Conservation (phyloP, 352 stramenopile genomes). For the Phytophthora pistaciae region DNA sequence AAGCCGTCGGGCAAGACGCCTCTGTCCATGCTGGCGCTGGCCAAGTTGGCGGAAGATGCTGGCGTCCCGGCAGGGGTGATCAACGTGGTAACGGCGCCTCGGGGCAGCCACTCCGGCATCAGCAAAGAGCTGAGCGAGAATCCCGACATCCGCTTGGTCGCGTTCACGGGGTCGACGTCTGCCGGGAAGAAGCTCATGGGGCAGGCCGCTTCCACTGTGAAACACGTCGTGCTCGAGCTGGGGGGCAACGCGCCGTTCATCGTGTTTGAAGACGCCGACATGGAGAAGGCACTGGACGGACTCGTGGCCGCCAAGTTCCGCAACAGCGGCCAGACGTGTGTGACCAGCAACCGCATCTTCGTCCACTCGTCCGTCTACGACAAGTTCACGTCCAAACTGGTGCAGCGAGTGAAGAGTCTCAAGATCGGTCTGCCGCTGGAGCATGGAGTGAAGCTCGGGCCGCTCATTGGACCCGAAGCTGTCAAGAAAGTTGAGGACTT, state of each 20-base stretch:
- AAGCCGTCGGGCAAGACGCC: constrained; percentile 97
- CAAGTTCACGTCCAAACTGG: constrained; percentile 84
- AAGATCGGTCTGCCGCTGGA: constrained; percentile 85
- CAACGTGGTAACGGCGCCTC: constrained; percentile 85
- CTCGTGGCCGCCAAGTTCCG: constrained; percentile 81
- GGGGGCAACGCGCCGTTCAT: constrained; percentile 93
- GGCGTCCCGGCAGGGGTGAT: constrained; percentile 86
- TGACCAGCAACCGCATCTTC: constrained; percentile 90
- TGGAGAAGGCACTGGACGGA: constrained; percentile 77
- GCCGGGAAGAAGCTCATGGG: constrained; percentile 74
- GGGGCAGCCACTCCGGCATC: constrained; percentile 60
- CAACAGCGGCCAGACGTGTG: constrained; percentile 85
- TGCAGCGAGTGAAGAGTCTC: constrained; percentile 62
- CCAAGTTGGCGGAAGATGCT: constrained; percentile 83
- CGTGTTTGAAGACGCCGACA: constrained; percentile 88
- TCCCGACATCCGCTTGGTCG: constrained; percentile 80
- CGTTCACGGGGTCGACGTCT: constrained; percentile 81
- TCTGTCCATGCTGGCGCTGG: constrained; percentile 92
- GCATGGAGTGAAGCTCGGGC: constrained; percentile 81
- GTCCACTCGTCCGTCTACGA: constrained; percentile 92
- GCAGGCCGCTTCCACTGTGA: constrained; percentile 69
- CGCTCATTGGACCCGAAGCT: constrained; percentile 91
- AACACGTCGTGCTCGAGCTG: constrained; percentile 82
- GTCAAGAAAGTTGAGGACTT: constrained; percentile 79
- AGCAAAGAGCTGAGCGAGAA: constrained; percentile 68